Evolutionary conservation across 345 rosid genomes (phyloP).

Genomic region (Pelargonium nanum): DNA sequence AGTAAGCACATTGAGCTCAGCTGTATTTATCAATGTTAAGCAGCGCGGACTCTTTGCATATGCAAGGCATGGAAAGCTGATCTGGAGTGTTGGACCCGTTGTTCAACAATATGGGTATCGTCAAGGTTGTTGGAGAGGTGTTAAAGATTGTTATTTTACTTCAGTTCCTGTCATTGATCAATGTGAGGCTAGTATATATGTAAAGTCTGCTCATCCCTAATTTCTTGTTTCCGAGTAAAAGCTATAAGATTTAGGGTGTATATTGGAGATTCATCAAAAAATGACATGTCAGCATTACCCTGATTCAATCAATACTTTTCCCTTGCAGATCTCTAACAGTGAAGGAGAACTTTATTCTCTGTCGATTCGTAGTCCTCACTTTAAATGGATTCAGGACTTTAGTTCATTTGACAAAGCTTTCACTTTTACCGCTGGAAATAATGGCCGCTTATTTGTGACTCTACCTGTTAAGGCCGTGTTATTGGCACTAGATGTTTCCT

Average conservation of each 20-base stretch:
- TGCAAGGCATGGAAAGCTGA: slow-evolving; percentile 25
- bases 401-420: slow-evolving; percentile 45
- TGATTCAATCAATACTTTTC: background rate
- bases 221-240: background rate
- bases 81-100: slow-evolving; percentile 77
- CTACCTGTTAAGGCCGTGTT: slow-evolving; percentile 40
- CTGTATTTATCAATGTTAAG: slow-evolving; percentile 48
- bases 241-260: no score
- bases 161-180: slow-evolving; percentile 60
- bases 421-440: slow-evolving; percentile 63
- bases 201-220: slow-evolving; percentile 21
- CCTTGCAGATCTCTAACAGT: slow-evolving; percentile 57
- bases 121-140: slow-evolving; percentile 55
- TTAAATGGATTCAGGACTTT: slow-evolving; percentile 71
- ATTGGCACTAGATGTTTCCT: slow-evolving; percentile 54
- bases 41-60: slow-evolving; percentile 57
- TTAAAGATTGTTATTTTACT: slow-evolving; percentile 47
- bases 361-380: slow-evolving; percentile 47
- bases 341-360: slow-evolving; percentile 74
- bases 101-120: slow-evolving; percentile 43
- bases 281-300: no score
- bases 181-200: slow-evolving; percentile 69
- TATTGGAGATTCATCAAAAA: no score
- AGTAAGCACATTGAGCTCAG: slow-evolving; percentile 47
- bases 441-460: slow-evolving; percentile 54